Evolutionary conservation across 495 filamentous ascomycete genomes (phyloP).

Genomic region (Neurospora sp.): DNA sequence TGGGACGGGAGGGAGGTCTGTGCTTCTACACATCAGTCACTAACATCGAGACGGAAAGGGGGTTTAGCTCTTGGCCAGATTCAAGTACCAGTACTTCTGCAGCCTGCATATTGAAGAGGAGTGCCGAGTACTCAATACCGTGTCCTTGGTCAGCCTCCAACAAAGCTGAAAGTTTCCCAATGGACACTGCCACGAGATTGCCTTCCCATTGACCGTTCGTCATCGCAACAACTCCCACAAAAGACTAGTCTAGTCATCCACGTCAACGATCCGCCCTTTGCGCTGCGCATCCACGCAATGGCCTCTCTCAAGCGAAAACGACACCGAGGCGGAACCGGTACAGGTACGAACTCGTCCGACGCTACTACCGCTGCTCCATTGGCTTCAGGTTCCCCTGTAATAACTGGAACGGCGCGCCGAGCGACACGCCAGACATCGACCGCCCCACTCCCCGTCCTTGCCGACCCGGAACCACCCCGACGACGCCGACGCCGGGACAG

Average conservation of each 20-base stretch:
- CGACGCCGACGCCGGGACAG: slow-evolving; percentile 25
- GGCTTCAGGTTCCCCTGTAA: slow-evolving; percentile 4
- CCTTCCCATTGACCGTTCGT: neutral
- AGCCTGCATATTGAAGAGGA: neutral
- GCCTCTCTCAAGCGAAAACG: slow-evolving; percentile 34
- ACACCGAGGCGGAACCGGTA: slow-evolving; percentile 11
- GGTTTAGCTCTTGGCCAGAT: neutral
- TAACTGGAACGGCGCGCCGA: slow-evolving; percentile 20
- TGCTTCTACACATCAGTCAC: neutral
- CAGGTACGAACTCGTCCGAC: neutral
- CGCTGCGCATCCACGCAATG: slow-evolving; percentile 15
- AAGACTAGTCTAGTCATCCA: neutral
- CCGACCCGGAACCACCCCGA: slow-evolving; percentile 20
- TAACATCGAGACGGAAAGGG: neutral
- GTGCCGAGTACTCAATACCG: neutral
- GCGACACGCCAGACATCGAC: slow-evolving; percentile 34
- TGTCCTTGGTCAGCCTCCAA: neutral
- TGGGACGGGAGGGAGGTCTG: neutral
- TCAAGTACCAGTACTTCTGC: neutral
- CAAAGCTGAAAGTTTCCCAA: neutral
- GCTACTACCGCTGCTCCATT: slow-evolving; percentile 1
- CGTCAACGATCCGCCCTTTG: neutral
- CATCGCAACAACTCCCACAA: slow-evolving; percentile 11
- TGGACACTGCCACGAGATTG: neutral
- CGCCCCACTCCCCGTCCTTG: slow-evolving; percentile 17